Conservation (phyloP, 2,329 filamentous ascomycete genomes). For the Herpotrichia juniperi region DNA sequence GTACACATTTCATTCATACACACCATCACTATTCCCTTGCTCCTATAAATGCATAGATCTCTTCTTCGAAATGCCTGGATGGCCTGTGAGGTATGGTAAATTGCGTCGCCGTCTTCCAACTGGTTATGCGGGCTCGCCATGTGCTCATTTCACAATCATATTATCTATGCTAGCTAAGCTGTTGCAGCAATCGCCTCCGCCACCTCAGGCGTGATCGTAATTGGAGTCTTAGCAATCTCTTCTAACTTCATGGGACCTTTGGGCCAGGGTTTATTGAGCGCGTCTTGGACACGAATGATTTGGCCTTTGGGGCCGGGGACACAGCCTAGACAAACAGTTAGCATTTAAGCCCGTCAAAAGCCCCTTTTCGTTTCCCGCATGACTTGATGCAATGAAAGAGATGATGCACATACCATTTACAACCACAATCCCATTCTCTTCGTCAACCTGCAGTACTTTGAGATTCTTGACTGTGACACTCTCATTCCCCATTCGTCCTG, state of each 20-base stretch:
- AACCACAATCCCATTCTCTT: constrained; percentile 84
- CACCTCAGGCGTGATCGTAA: neutral
- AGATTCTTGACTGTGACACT: constrained; percentile 90
- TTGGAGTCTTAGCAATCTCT: constrained; percentile 23
- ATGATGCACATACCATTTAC: constrained; percentile 69
- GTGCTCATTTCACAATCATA: neutral
- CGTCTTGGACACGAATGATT: constrained; percentile 84
- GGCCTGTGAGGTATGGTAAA: too few species aligned
- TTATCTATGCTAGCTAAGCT: neutral
- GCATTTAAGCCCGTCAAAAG: neutral
- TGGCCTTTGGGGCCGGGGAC: constrained; percentile 89
- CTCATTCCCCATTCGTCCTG: constrained; percentile 91
- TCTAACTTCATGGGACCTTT: constrained; percentile 48
- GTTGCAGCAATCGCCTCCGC: neutral
- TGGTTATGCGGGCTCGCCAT: neutral
- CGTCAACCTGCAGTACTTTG: constrained; percentile 85
- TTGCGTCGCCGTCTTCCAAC: neutral
- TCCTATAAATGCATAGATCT: too few species aligned
- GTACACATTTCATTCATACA: too few species aligned
- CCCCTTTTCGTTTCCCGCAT: neutral
- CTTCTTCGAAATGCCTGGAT: too few species aligned
- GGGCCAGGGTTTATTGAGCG: constrained; percentile 84
- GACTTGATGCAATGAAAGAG: neutral
- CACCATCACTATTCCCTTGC: too few species aligned
- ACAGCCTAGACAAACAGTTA: constrained; percentile 54